These are phyloP conservation scores for Quercus gilva DNA, from an alignment of 306 rosid genomes.

Conservation along the genomic window DNA sequence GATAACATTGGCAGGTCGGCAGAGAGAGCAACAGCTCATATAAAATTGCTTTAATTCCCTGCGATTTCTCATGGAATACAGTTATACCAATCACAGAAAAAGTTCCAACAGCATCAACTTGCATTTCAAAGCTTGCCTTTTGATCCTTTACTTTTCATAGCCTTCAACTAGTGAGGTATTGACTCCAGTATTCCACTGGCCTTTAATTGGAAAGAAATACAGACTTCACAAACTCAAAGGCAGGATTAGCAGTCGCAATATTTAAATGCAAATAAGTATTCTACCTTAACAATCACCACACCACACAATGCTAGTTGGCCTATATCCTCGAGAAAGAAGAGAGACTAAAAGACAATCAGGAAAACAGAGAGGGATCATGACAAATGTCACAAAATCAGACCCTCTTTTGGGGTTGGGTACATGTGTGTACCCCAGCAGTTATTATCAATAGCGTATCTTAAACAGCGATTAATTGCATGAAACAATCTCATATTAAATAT, in stretches of 20 bases:
- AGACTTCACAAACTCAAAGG: neutral
- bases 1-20: neutral
- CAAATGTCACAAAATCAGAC: too few species aligned
- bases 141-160: neutral
- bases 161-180: neutral
- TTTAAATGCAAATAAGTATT: neutral
- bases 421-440: too few species aligned
- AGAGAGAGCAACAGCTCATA: neutral
- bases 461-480: neutral
- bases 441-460: neutral
- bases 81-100: neutral
- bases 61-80: neutral
- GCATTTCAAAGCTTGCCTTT: neutral
- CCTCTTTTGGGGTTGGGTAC: too few species aligned
- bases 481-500: neutral
- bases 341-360: too few species aligned
- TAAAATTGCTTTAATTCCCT: neutral
- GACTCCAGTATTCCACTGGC: neutral
- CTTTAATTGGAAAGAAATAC: neutral
- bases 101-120: neutral
- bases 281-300: too few species aligned
- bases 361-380: too few species aligned
- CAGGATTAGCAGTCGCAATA: neutral
- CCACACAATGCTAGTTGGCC: too few species aligned
- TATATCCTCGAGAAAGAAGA: too few species aligned